Evolutionary conservation across 2,329 filamentous ascomycete species (phyloP).

Genomic region (Neocucurbitaria cava): DNA sequence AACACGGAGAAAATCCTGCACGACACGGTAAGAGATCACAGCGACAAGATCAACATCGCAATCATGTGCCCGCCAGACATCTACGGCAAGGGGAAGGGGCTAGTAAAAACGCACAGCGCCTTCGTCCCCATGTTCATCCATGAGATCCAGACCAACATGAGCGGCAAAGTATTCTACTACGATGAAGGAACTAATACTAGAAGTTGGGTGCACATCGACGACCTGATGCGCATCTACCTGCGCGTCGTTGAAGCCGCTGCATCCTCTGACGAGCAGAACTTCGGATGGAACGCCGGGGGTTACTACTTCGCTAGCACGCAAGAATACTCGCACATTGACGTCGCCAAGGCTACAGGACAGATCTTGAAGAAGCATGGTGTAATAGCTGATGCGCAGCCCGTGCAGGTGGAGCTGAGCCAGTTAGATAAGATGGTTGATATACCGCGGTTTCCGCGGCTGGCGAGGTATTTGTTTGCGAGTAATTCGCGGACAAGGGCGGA

Average conservation of each 20-base stretch:
- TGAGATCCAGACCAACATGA: slow-evolving; percentile 47
- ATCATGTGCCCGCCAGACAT: slow-evolving; percentile 71
- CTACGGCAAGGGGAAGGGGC: slow-evolving; percentile 65
- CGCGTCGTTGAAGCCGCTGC: slow-evolving; percentile 63
- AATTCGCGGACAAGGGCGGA: slow-evolving; percentile 65
- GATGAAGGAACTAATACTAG: slow-evolving; percentile 62
- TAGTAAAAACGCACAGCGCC: slow-evolving; percentile 53
- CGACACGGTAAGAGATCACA: slow-evolving; percentile 48
- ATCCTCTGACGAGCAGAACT: slow-evolving; percentile 54
- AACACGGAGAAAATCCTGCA: slow-evolving; percentile 73
- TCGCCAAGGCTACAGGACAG: slow-evolving; percentile 31
- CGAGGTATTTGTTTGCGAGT: slow-evolving; percentile 48
- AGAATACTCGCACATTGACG: slow-evolving; percentile 37
- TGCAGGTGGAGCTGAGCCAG: slow-evolving; percentile 28
- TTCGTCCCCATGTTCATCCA: slow-evolving; percentile 51
- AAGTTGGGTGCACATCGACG: slow-evolving; percentile 65
- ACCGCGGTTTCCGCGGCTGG: slow-evolving; percentile 27
- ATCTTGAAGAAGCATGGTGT: slow-evolving; percentile 36
- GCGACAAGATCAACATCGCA: slow-evolving; percentile 49
- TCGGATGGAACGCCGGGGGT: slow-evolving; percentile 56
- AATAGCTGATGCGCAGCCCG: slow-evolving; percentile 28
- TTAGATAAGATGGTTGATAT: slow-evolving; percentile 34
- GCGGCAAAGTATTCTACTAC: slow-evolving; percentile 58
- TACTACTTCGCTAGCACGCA: slow-evolving; percentile 57
- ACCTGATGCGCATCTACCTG: slow-evolving; percentile 63